These are phyloP conservation scores for Asterella californica DNA, from an alignment of 225 moss, liverwort and hornwort species.

Conservation along the genomic window DNA sequence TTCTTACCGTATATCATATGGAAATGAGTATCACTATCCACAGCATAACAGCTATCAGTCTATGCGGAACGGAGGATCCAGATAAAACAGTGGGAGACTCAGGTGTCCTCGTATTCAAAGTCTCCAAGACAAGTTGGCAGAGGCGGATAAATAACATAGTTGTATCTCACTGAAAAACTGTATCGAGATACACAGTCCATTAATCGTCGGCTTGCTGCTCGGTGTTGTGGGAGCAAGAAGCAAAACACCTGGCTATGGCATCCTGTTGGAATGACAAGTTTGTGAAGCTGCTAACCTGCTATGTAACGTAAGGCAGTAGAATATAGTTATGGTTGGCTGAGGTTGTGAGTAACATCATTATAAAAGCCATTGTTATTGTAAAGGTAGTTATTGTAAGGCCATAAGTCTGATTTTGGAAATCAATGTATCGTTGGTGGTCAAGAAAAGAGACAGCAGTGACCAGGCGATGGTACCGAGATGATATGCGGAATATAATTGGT, in stretches of 20 bases:
- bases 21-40: conserved; percentile 23
- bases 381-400: too few species aligned
- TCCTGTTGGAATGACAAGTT: conserved; percentile 23
- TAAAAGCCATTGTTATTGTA: too few species aligned
- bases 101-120: conserved; percentile 35
- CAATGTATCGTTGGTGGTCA: conserved; percentile 35
- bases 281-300: conserved; percentile 22
- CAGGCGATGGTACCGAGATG: conserved; percentile 30
- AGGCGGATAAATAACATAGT: conserved; percentile 19
- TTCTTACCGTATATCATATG: conserved; percentile 24
- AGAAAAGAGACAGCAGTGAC: too few species aligned
- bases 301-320: conserved; percentile 39
- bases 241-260: conserved; percentile 25
- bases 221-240: conserved; percentile 26
- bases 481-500: conserved; percentile 32
- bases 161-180: conserved; percentile 9
- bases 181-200: conserved; percentile 11
- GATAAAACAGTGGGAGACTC: conserved; percentile 34
- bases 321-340: conserved; percentile 34
- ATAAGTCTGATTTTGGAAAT: conserved; percentile 48
- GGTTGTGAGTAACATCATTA: conserved; percentile 29
- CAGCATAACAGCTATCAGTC: conserved; percentile 26
- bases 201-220: conserved; percentile 25
- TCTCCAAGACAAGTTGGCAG: conserved; percentile 40
- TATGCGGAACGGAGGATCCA: conserved; percentile 33